Conservation (phyloP, 768 basidiomycete genomes). For the Tephrocybe sp. region DNA sequence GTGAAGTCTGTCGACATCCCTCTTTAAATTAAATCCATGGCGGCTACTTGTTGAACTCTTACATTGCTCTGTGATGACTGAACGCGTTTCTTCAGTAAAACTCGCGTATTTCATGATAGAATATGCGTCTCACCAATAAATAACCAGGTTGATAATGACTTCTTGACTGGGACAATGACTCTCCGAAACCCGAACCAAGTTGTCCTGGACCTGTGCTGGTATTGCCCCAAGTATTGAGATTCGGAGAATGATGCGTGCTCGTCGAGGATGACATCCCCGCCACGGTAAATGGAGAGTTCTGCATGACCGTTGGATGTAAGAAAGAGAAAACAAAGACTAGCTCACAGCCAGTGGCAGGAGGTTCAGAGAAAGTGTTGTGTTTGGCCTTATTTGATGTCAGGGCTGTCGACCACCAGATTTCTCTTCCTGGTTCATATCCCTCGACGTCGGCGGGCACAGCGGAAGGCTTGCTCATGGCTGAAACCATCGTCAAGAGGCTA, state of each 20-base stretch:
- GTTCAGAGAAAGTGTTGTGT: neutral
- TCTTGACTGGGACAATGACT: slow-evolving; percentile 67
- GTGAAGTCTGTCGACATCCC: slow-evolving; percentile 31
- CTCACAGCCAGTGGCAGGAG: neutral
- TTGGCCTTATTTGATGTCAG: slow-evolving; percentile 1
- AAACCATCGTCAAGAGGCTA: slow-evolving; percentile 51
- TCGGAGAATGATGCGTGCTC: slow-evolving; percentile 41
- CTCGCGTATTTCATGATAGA: neutral
- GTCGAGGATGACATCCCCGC: slow-evolving; percentile 60
- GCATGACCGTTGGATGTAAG: slow-evolving; percentile 26
- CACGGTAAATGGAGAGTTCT: slow-evolving; percentile 48
- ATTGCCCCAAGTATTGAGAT: slow-evolving; percentile 49
- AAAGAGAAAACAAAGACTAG: neutral
- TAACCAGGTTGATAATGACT: slow-evolving; percentile 82
- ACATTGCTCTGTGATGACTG: slow-evolving; percentile 58
- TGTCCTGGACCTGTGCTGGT: slow-evolving; percentile 34
- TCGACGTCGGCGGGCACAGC: neutral
- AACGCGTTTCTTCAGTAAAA: neutral
- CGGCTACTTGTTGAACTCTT: slow-evolving; percentile 9
- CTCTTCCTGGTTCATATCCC: neutral
- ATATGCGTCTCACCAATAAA: slow-evolving; percentile 55
- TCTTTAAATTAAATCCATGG: neutral
- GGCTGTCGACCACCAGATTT: neutral
- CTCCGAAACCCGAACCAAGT: slow-evolving; percentile 54
- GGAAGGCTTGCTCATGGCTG: slow-evolving; percentile 9